Evolutionary conservation across 2,329 filamentous ascomycete species (phyloP).

Genomic region (Diaporthe humulicola): DNA sequence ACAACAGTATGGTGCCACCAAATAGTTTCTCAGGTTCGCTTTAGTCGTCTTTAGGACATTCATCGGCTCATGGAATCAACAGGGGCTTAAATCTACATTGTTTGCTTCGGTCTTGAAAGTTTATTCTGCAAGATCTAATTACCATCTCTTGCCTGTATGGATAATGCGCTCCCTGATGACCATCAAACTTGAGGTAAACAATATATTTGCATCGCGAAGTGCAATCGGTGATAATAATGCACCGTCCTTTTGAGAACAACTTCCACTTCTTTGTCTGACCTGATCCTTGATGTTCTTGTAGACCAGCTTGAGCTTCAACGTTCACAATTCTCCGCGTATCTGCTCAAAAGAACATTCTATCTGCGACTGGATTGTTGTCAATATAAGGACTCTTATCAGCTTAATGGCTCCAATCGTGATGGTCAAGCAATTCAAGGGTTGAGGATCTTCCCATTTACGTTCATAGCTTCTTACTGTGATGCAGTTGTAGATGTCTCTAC

Average conservation of each 20-base stretch:
- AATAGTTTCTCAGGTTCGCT: not conserved
- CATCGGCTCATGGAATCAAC: not conserved
- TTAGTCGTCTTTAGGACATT: not conserved
- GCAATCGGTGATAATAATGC: too few species aligned
- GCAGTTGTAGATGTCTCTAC: too few species aligned
- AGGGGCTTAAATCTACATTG: too few species aligned
- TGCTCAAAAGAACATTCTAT: not conserved
- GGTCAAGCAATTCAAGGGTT: too few species aligned
- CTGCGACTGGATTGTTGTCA: not conserved
- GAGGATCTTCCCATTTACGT: accelerated
- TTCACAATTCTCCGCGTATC: not conserved
- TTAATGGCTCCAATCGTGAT: not conserved
- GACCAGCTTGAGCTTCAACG: not conserved
- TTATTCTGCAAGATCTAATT: not conserved
- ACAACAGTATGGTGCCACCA: not conserved
- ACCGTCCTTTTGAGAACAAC: too few species aligned
- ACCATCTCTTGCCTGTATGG: not conserved
- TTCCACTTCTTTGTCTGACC: too few species aligned
- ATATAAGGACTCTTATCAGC: too few species aligned
- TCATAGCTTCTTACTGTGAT: not conserved
- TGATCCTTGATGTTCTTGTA: not conserved
- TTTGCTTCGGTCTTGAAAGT: not conserved
- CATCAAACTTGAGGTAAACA: not conserved
- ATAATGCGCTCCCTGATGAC: not conserved
- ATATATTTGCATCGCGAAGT: too few species aligned